Evolutionary conservation across 2,329 filamentous ascomycete genomes (phyloP), one percentile per base, ranked within the genome.

Genomic region (Piedraia hortae): DNA sequence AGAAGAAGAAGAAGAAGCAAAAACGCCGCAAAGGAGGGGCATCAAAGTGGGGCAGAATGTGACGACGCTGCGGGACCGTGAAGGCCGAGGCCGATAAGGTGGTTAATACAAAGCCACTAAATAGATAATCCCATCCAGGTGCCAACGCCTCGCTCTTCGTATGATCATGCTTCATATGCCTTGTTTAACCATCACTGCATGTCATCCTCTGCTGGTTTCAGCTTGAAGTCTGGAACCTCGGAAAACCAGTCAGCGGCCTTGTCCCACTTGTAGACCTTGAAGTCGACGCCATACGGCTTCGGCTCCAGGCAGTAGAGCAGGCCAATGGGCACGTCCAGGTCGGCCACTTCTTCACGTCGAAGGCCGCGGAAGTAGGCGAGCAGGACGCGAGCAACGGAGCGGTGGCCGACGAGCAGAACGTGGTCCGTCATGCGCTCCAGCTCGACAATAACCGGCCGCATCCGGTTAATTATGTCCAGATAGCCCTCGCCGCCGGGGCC

Each of bases 381-480:
- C 28, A 97, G 53, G 4, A 97, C 82, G 14, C 85, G 66, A 25
- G 77, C 82, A 17, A 93, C 71, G 3, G 77, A 88, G 14, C 85
- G 74, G 44, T 93, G 85, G 15, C 75, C 78, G 34, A 93, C 72
- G 34, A 97, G 68, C 28, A 93, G 55, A 24, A 89, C 68, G 45
- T 93, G 82, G 38, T 97, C 85, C 14, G 77, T 89, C 56, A 90
- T 93, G 28, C 85, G 71, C 54, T 97, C 85, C 28, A 91, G 69
- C 50, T 97, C 85, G 22, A 89, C 71, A 31, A 97, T 90, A 52
- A 97, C 85, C 31, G 89, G 73, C 23, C 80, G 71, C 16, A 93
- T 61, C 21, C 85, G 74, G 45, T 85, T 89, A 49, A 97, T 91
- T 35, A 97, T 73, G 47, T 93, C 82, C 6, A 97, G 62, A 38